Percentiles rank a stretch among this genome's conserved stretches.
These are phyloP conservation scores for Aspergillus candidus DNA, from an alignment of 2,329 filamentous ascomycete species.

Conservation along the genomic window DNA sequence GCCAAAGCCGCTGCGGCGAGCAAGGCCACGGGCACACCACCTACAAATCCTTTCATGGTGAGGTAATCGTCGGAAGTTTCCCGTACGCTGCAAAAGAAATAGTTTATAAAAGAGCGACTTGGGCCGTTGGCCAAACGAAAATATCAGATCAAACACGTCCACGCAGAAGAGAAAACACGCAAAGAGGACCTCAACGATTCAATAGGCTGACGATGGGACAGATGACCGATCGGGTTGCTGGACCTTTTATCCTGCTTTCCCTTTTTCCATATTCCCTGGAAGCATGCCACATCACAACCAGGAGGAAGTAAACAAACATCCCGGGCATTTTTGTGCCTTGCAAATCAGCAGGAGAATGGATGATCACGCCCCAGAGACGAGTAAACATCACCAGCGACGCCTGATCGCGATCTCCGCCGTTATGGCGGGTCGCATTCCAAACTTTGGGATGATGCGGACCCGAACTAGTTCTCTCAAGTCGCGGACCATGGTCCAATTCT, in stretches of 20 bases:
- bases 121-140: not conserved
- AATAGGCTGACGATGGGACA: no score
- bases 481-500: no score
- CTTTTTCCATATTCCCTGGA: not conserved
- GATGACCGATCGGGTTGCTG: not conserved
- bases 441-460: no score
- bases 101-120: conserved; percentile 4
- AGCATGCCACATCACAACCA: conserved; percentile 6
- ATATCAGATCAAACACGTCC: no score
- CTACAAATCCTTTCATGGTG: conserved; percentile 32
- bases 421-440: no score
- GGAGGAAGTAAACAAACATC: conserved; percentile 10
- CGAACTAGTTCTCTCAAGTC: no score
- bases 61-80: no score
- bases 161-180: no score
- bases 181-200: no score
- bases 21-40: conserved; percentile 31
- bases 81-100: conserved; percentile 5
- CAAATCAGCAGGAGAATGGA: conserved; percentile 14
- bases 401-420: no score
- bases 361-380: not conserved
- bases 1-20: conserved; percentile 28
- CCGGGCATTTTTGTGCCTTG: conserved; percentile 1
- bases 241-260: conserved; percentile 13
- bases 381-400: not conserved